A percentile compares a stretch with the other conserved stretches of the same genome.
phyloP scores from a whole-genome alignment of 139 green algal genomes.

The Pseudopediastrum boryanum region DNA sequence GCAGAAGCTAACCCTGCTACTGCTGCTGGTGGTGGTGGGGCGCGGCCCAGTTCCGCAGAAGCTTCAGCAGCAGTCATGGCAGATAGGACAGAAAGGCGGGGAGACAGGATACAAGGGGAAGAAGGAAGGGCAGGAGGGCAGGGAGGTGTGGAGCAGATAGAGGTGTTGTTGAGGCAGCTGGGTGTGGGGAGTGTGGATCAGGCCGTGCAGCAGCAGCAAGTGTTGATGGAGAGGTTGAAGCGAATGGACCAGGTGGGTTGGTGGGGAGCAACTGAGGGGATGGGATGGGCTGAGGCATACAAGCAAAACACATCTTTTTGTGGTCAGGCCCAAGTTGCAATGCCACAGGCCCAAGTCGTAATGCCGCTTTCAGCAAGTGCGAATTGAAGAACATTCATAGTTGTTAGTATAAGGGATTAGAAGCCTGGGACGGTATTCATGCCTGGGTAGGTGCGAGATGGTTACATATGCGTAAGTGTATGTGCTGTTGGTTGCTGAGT shows the following conservation, averaged over 20 bases:
- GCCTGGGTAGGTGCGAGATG: no score
- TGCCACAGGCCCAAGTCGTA: neutral
- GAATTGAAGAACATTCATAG: neutral
- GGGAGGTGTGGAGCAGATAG: no score
- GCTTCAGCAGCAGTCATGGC: no score
- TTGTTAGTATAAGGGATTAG: neutral
- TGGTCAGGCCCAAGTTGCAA: neutral
- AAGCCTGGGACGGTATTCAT: no score
- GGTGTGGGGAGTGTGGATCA: neutral
- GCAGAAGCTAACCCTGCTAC: neutral
- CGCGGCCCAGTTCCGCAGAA: neutral
- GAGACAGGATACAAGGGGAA: no score
- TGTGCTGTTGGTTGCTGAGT: neutral
- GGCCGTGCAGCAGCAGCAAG: neutral
- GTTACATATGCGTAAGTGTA: neutral
- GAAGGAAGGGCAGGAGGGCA: no score
- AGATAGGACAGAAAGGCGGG: no score
- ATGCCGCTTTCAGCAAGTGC: neutral
- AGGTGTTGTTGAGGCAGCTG: conserved; percentile 6
- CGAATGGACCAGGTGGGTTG: conserved; percentile 7
- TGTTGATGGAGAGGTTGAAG: conserved; percentile 21
- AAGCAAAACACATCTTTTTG: neutral
- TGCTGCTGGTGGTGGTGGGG: neutral
- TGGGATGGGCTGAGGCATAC: no score
- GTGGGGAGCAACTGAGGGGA: neutral